Evolutionary conservation across 139 green algal genomes (phyloP).

Genomic region (Haematococcus lacustris): DNA sequence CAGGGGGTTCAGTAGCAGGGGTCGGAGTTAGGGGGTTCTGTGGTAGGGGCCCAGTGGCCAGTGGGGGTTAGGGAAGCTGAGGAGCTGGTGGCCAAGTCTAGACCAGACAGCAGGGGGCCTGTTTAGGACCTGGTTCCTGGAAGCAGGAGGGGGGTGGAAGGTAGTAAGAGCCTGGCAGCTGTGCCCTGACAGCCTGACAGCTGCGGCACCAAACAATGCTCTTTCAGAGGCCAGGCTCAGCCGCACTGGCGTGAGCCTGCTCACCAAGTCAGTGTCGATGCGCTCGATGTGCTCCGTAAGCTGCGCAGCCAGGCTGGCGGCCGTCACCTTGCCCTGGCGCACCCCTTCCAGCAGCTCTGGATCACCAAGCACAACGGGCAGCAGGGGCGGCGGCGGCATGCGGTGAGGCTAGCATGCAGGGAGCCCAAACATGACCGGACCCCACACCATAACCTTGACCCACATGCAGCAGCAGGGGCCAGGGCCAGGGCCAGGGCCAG

Average conservation of each 20-base stretch:
- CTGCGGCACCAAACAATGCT: background rate
- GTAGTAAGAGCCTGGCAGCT: background rate
- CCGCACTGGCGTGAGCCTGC: background rate
- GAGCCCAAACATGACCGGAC: too few relatives aligned
- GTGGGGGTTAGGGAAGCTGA: background rate
- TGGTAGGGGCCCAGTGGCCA: background rate
- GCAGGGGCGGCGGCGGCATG: background rate
- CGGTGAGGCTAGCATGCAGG: too few relatives aligned
- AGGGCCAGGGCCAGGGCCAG: too few relatives aligned
- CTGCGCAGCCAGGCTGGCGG: conserved; percentile 41
- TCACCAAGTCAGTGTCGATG: conserved; percentile 82
- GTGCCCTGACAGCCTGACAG: background rate
- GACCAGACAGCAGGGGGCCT: background rate
- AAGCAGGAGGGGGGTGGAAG: background rate
- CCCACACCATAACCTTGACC: too few relatives aligned
- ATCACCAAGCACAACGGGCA: background rate
- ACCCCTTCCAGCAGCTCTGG: background rate
- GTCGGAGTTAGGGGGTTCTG: too few relatives aligned
- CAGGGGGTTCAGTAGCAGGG: too few relatives aligned
- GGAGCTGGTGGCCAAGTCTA: background rate
- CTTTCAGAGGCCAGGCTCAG: background rate
- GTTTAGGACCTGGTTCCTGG: background rate
- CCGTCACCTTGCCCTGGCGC: conserved; percentile 6
- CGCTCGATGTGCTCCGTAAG: conserved; percentile 85
- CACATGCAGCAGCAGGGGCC: too few relatives aligned